Conservation (phyloP, 257 asterid genomes). For the Ilex aquifolium region DNA sequence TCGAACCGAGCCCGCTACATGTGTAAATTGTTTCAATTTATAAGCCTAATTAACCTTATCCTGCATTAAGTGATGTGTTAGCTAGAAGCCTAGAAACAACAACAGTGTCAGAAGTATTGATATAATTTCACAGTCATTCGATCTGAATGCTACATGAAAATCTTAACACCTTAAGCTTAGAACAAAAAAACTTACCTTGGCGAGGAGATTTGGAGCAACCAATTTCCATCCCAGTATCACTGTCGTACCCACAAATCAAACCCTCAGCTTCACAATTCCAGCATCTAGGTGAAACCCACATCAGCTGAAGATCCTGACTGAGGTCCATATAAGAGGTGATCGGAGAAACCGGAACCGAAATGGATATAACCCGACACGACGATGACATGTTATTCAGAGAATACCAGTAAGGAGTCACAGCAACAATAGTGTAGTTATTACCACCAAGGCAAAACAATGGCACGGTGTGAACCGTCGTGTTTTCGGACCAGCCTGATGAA, state of each 20-base stretch:
- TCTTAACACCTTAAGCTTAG: too few species aligned
- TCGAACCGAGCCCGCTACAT: too few species aligned
- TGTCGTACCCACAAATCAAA: constrained; percentile 37
- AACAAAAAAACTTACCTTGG: constrained; percentile 27
- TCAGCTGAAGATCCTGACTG: constrained; percentile 45
- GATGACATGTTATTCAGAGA: constrained; percentile 17
- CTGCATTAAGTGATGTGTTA: too few species aligned
- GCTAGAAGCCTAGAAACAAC: too few species aligned
- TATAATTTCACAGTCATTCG: too few species aligned
- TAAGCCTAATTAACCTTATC: too few species aligned
- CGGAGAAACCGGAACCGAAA: constrained; percentile 30
- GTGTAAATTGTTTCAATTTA: too few species aligned
- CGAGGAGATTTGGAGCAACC: constrained; percentile 34
- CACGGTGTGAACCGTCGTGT: constrained; percentile 8
- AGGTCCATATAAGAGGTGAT: constrained; percentile 31
- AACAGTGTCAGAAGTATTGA: too few species aligned
- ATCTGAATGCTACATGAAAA: too few species aligned
- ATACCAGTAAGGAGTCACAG: constrained; percentile 11
- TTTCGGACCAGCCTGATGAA: constrained; percentile 26
- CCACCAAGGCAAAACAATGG: constrained; percentile 39
- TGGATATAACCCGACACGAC: constrained; percentile 33
- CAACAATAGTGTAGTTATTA: constrained; percentile 39
- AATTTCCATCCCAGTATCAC: constrained; percentile 24
- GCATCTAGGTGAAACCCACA: constrained; percentile 47
- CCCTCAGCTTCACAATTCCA: constrained; percentile 39